A percentile compares a stretch with the other conserved stretches of the same genome.
phyloP scores from a whole-genome alignment of 2,329 filamentous ascomycete genomes.

The Zopfia rhizophila region DNA sequence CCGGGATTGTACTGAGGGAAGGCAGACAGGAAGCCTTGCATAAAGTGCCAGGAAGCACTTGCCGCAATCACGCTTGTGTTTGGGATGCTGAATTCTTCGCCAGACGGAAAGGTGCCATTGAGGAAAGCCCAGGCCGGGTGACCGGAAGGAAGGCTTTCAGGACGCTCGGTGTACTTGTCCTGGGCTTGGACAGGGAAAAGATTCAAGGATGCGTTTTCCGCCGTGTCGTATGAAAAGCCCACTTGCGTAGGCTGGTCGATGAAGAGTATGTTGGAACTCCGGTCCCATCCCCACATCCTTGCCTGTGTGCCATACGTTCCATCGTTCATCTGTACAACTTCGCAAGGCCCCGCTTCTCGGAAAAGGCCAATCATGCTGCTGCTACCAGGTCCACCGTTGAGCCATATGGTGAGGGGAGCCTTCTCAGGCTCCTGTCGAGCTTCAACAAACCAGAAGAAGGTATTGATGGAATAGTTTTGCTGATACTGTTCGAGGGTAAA shows the following conservation, averaged over 20 bases:
- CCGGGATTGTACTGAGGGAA: slow-evolving; percentile 69
- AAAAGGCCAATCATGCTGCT: slow-evolving; percentile 74
- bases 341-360: slow-evolving; percentile 64
- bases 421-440: slow-evolving; percentile 62
- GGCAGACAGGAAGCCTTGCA: slow-evolving; percentile 68
- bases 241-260: slow-evolving; percentile 75
- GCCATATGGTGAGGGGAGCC: slow-evolving; percentile 67
- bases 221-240: slow-evolving; percentile 73
- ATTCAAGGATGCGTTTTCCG: slow-evolving; percentile 61
- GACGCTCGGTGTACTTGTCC: slow-evolving; percentile 52
- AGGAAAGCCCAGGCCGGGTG: slow-evolving; percentile 55
- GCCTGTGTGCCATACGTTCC: slow-evolving; percentile 65
- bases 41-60: slow-evolving; percentile 72
- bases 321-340: slow-evolving; percentile 55
- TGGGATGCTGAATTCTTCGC: slow-evolving; percentile 60
- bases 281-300: slow-evolving; percentile 74
- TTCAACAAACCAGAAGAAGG: slow-evolving; percentile 75
- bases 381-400: slow-evolving; percentile 74
- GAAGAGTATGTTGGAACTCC: slow-evolving; percentile 67
- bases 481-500: slow-evolving; percentile 57
- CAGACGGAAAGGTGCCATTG: slow-evolving; percentile 74
- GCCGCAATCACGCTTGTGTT: slow-evolving; percentile 68
- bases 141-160: slow-evolving; percentile 41
- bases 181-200: slow-evolving; percentile 38
- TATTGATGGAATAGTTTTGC: slow-evolving; percentile 69